Base-by-base conservation (phyloP, 2,329 filamentous ascomycete genomes). In the Aspergillus sp. region DNA sequence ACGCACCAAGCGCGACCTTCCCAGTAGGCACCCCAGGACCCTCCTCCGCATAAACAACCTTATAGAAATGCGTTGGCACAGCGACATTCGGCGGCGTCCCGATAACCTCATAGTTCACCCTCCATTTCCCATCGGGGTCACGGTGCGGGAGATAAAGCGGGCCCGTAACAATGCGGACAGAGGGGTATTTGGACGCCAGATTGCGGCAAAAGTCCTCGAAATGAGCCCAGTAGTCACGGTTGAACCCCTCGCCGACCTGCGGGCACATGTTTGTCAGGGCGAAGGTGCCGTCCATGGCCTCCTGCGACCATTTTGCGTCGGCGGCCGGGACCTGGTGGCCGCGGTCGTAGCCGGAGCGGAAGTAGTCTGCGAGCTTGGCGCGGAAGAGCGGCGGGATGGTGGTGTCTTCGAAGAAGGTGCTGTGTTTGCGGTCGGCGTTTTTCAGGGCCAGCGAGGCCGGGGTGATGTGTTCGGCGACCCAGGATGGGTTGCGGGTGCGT, bases 51-150 rank as follows among this genome's bases (percentile, higher is more conserved):
- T 95, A 96, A 67, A 99, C 95, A 70, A 99, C 91, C 81, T 99
- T 99, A 84, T 96, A 99, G 79, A 99, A 99, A 76, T 99, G 95
- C 20, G 95, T 99, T 3, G 95, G 95, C 53, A 99, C 95, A 24
- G 95, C 93, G 55, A 99, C 89, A 69, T 92, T 96, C 7, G 95
- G 93, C 64, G 95, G 95, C 72, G 83, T 89, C 40, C 95, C 95
- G 67, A 99, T 96, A 59, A 99, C 89, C 79, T 99, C 95, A 79
- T 99, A 98, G 60, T 83, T 88, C 58, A 97, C 92, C 65, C 92
- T 89, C 92, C 93, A 99, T 80, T 98, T 98, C 67, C 90, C 89
- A 79, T 98, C 95, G 4, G 87, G 82, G 64, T 96, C 91, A 59
- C 87, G 85, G 74, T 89, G 89, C 9, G 95, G 95, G 20, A 99